Percentiles rank a stretch among this genome's conserved stretches.
Conservation (phyloP, 2,329 filamentous ascomycete genomes). For the Colletotrichum cordylinicola region DNA sequence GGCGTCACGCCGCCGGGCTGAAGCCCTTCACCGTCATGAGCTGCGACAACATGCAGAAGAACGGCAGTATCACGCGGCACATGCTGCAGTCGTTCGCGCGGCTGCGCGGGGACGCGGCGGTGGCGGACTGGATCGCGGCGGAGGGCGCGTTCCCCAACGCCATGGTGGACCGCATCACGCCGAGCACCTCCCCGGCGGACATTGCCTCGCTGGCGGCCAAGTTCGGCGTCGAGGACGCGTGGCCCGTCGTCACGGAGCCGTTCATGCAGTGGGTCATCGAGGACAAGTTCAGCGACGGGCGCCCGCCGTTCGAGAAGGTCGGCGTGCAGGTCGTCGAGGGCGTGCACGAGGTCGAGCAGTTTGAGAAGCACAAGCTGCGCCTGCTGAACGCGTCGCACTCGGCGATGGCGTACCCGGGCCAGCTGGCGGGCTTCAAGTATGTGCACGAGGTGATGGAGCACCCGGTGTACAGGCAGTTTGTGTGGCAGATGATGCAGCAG, state of each 20-base stretch:
- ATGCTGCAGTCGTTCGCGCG: conserved; percentile 58
- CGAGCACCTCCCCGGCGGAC: conserved; percentile 51
- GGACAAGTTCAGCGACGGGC: conserved; percentile 56
- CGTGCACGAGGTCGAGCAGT: conserved; percentile 58
- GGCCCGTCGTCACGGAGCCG: conserved; percentile 61
- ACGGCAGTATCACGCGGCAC: conserved; percentile 56
- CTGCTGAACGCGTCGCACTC: conserved; percentile 60
- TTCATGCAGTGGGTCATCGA: conserved; percentile 63
- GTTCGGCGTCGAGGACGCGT: conserved; percentile 54
- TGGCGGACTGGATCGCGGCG: conserved; percentile 54
- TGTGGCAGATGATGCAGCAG: conserved; percentile 61
- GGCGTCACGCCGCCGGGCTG: conserved; percentile 49
- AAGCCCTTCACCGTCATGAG: conserved; percentile 61
- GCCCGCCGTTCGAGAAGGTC: conserved; percentile 57
- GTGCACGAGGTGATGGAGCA: conserved; percentile 60
- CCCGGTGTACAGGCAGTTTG: conserved; percentile 50
- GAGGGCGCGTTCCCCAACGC: conserved; percentile 58
- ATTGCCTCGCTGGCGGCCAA: conserved; percentile 46
- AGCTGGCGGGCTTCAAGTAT: conserved; percentile 58
- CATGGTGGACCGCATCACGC: conserved; percentile 63
- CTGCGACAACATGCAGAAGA: conserved; percentile 64
- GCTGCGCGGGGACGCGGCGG: conserved; percentile 45
- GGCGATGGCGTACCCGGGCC: conserved; percentile 55
- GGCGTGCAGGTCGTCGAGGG: conserved; percentile 57
- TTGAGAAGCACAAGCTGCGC: conserved; percentile 62